Conservation (phyloP, 2,329 filamentous ascomycete genomes). For the Trichoderma lentiforme region DNA sequence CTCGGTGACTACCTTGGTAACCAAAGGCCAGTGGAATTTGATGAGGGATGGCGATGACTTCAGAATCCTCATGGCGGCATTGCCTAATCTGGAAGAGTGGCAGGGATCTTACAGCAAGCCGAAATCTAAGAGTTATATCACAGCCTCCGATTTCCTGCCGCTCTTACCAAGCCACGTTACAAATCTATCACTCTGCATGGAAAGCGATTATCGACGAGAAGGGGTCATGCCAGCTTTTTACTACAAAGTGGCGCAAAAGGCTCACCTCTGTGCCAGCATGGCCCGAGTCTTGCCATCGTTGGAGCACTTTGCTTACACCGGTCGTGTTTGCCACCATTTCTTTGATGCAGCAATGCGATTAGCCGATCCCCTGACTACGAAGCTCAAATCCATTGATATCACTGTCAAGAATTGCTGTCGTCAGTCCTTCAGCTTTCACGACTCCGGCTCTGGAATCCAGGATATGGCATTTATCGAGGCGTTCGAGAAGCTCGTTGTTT, state of each 20-base stretch:
- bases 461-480: conserved; percentile 69
- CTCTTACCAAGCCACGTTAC: conserved; percentile 56
- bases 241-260: conserved; percentile 54
- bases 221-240: conserved; percentile 58
- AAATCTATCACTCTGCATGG: conserved; percentile 64
- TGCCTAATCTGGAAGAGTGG: conserved; percentile 64
- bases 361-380: conserved; percentile 46
- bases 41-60: conserved; percentile 64
- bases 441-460: conserved; percentile 66
- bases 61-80: conserved; percentile 54
- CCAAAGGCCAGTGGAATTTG: conserved; percentile 75
- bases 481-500: conserved; percentile 66
- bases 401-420: conserved; percentile 74
- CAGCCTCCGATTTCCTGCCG: conserved; percentile 62
- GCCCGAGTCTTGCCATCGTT: conserved; percentile 59
- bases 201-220: conserved; percentile 68
- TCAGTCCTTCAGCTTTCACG: conserved; percentile 51
- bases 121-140: conserved; percentile 70
- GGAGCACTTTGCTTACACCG: conserved; percentile 69
- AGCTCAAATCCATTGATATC: conserved; percentile 64
- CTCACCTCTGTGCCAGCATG: conserved; percentile 64
- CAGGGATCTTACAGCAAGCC: conserved; percentile 66
- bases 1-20: conserved; percentile 64
- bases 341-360: conserved; percentile 57
- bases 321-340: conserved; percentile 66